These are phyloP conservation scores for Filobasidium floriforme DNA, from an alignment of 768 basidiomycete species.

Conservation along the genomic window DNA sequence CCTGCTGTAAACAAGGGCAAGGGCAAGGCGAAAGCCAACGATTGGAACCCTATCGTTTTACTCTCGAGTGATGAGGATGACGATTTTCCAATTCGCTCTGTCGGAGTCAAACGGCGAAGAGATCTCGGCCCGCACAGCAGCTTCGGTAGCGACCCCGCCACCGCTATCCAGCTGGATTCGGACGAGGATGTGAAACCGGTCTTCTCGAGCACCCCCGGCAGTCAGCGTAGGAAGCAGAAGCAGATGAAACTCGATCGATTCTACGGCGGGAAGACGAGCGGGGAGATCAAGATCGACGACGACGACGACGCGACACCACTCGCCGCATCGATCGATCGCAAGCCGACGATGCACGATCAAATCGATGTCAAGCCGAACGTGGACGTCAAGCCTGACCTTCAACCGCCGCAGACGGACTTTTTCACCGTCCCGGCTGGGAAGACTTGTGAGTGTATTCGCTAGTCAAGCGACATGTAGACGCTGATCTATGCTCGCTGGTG, in stretches of 20 bases:
- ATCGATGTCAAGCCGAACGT: not conserved
- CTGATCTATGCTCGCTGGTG: no score
- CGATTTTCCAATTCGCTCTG: not conserved
- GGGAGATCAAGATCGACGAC: not conserved
- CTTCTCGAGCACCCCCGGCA: not conserved
- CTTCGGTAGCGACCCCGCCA: not conserved
- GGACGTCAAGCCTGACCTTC: not conserved
- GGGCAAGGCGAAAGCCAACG: not conserved
- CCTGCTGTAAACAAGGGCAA: not conserved
- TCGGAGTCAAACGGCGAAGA: not conserved
- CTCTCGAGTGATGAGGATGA: slow-evolving; percentile 2
- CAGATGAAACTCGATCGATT: slow-evolving; percentile 6
- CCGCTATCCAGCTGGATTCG: slow-evolving; percentile 2
- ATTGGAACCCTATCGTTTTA: not conserved
- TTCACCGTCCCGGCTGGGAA: no score
- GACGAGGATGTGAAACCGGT: slow-evolving; percentile 3
- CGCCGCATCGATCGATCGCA: no score
- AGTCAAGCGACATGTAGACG: no score
- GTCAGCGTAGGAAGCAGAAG: not conserved
- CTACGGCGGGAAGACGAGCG: not conserved
- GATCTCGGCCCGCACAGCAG: not conserved
- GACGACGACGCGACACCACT: no score
- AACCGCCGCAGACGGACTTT: not conserved
- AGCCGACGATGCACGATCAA: not conserved
- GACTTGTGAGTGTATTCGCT: no score